Percentiles rank a stretch among this genome's conserved stretches.
Conservation (phyloP, 2,329 filamentous ascomycete species). For the Pseudocercospora crystallina region DNA sequence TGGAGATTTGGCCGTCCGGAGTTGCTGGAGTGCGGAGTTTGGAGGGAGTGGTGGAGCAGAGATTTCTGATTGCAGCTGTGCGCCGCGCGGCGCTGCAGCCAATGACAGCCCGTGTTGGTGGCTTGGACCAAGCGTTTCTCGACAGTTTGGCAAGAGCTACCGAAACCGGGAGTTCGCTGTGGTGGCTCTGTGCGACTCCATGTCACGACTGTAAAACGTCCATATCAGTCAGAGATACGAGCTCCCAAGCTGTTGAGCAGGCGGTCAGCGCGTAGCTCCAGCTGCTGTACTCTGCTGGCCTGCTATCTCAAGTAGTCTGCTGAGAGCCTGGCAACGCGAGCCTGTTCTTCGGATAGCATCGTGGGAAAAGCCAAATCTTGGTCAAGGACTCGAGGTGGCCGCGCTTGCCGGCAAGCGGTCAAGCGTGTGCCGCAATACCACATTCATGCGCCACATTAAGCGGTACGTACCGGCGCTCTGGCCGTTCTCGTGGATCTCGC, state of each 20-base stretch:
- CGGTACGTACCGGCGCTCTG: conserved; percentile 7
- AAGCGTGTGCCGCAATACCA: conserved; percentile 2
- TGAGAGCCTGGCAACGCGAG: no score
- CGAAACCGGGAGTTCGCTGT: conserved; percentile 13
- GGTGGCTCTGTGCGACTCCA: conserved; percentile 9
- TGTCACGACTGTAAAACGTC: no score
- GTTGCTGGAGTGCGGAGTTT: background rate
- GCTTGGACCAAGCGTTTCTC: conserved; percentile 19
- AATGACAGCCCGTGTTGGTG: conserved; percentile 4
- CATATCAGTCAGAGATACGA: conserved; percentile 1
- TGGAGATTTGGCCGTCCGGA: conserved; percentile 1
- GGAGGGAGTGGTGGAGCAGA: conserved; percentile 15
- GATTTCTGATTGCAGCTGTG: conserved; percentile 12
- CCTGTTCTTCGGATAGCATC: no score
- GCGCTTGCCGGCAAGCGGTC: conserved; percentile 17
- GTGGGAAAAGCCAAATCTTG: no score
- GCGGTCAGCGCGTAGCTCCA: conserved; percentile 2
- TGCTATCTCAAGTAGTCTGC: no score
- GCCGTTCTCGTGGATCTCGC: background rate
- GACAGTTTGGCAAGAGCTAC: conserved; percentile 10
- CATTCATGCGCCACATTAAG: conserved; percentile 11
- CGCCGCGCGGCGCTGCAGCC: conserved; percentile 17
- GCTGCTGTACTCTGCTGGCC: no score
- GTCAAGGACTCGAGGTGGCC: background rate
- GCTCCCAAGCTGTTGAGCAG: background rate